phyloP scores from a whole-genome alignment of 2,329 filamentous ascomycete genomes.

The Cercospora berteroae region DNA sequence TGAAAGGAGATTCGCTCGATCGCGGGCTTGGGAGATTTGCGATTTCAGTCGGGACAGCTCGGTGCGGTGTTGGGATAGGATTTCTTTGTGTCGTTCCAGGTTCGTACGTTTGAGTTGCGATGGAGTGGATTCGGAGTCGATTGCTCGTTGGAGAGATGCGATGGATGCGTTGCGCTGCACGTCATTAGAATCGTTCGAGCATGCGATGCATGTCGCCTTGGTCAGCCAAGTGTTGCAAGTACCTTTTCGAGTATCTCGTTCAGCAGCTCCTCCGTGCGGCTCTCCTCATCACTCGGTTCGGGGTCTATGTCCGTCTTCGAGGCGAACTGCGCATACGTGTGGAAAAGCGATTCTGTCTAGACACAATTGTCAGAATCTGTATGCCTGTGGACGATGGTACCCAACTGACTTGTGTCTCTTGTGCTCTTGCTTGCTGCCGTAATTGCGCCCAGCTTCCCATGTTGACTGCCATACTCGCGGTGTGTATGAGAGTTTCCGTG shows the following conservation, averaged over 20 bases:
- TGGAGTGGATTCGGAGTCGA: conserved; percentile 88
- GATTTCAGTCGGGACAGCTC: conserved; percentile 75
- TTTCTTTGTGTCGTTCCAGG: conserved; percentile 83
- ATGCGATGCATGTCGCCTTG: not conserved
- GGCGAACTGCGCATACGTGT: conserved; percentile 87
- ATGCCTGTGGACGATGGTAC: conserved; percentile 20
- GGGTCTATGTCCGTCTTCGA: conserved; percentile 73
- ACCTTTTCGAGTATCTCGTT: conserved; percentile 83
- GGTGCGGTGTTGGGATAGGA: conserved; percentile 80
- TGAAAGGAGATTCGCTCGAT: conserved; percentile 83
- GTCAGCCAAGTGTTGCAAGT: not conserved
- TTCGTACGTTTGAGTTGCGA: conserved; percentile 98
- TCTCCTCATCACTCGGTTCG: conserved; percentile 83
- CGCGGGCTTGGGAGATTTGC: conserved; percentile 72
- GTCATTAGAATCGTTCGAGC: conserved; percentile 1
- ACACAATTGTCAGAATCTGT: conserved; percentile 1
- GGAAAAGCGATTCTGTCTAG: conserved; percentile 80
- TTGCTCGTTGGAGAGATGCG: conserved; percentile 77
- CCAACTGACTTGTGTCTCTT: conserved; percentile 78
- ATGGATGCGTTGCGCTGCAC: conserved; percentile 75
- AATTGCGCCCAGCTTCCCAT: conserved; percentile 77
- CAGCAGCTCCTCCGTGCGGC: conserved; percentile 73
- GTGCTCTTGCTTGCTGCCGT: conserved; percentile 81
- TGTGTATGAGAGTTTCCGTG: not conserved
- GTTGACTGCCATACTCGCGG: conserved; percentile 43